Evolutionary conservation across 2,329 filamentous ascomycete species (phyloP).

Genomic region (Botrytis medusae): DNA sequence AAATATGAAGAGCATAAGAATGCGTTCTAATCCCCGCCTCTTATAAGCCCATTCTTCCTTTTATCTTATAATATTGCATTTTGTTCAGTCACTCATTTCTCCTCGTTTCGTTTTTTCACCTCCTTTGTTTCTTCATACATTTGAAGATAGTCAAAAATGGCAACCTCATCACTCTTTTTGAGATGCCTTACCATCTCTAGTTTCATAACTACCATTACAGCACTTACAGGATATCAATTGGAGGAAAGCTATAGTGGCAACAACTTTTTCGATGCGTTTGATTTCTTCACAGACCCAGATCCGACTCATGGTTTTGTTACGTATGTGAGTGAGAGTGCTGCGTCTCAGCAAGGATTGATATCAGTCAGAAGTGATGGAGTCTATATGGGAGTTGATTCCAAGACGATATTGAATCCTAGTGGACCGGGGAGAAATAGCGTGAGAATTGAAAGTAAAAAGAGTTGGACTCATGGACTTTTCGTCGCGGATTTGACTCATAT

Average conservation of each 20-base stretch:
- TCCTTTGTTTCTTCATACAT: conserved; percentile 1
- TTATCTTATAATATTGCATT: conserved; percentile 3
- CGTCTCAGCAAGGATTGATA: conserved; percentile 14
- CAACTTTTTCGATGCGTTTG: not conserved
- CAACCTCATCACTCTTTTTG: conserved; percentile 18
- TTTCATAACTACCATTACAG: not conserved
- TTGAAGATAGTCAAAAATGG: not conserved
- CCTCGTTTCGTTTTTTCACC: not conserved
- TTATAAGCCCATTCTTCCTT: not conserved
- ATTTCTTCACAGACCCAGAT: conserved; percentile 15
- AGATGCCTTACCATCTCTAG: conserved; percentile 15
- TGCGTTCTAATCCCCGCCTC: not conserved
- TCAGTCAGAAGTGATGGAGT: conserved; percentile 46
- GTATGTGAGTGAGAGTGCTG: conserved; percentile 14
- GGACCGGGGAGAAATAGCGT: conserved; percentile 51
- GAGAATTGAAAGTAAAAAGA: conserved; percentile 61
- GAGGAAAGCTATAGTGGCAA: not conserved
- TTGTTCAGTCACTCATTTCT: conserved; percentile 7
- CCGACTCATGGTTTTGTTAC: conserved; percentile 31
- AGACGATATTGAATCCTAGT: conserved; percentile 48
- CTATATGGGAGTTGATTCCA: conserved; percentile 67
- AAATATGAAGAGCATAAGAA: conserved; percentile 12
- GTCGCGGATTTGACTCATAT: conserved; percentile 66
- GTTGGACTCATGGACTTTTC: conserved; percentile 64
- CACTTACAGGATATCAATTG: not conserved